Evolutionary conservation across 345 rosid species (phyloP).

Genomic region (Eucalyptus paniculata): DNA sequence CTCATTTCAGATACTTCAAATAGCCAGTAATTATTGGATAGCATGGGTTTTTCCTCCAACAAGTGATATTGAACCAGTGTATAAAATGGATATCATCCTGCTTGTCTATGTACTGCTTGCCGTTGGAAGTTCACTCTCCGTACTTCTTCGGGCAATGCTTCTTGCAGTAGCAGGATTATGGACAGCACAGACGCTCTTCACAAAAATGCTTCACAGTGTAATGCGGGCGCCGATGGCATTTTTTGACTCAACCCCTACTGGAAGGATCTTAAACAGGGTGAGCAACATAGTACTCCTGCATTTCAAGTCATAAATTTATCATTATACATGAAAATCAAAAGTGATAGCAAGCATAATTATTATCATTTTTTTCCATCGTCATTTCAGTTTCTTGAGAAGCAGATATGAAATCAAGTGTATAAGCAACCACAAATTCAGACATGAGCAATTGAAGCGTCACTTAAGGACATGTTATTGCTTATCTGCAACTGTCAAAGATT

Average conservation of each 20-base stretch:
- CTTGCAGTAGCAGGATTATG: slow-evolving; percentile 56
- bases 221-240: slow-evolving; percentile 84
- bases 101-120: slow-evolving; percentile 58
- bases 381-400: background rate
- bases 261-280: slow-evolving; percentile 88
- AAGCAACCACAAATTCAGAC: background rate
- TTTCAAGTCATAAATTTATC: background rate
- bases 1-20: slow-evolving; percentile 68
- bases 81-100: slow-evolving; percentile 42
- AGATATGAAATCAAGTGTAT: background rate
- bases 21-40: slow-evolving; percentile 93
- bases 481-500: background rate
- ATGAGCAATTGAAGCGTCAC: background rate
- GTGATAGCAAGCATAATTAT: background rate
- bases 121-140: slow-evolving; percentile 59
- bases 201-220: slow-evolving; percentile 59
- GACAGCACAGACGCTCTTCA: slow-evolving; percentile 72
- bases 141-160: slow-evolving; percentile 53
- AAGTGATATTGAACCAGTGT: slow-evolving; percentile 25
- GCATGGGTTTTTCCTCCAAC: slow-evolving; percentile 84
- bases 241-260: slow-evolving; percentile 89
- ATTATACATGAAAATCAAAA: background rate
- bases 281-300: background rate
- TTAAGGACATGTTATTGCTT: background rate
- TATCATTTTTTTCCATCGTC: background rate